Base-by-base conservation (phyloP, 2,329 filamentous ascomycete genomes). In the Fusarium sterilihyphosum region DNA sequence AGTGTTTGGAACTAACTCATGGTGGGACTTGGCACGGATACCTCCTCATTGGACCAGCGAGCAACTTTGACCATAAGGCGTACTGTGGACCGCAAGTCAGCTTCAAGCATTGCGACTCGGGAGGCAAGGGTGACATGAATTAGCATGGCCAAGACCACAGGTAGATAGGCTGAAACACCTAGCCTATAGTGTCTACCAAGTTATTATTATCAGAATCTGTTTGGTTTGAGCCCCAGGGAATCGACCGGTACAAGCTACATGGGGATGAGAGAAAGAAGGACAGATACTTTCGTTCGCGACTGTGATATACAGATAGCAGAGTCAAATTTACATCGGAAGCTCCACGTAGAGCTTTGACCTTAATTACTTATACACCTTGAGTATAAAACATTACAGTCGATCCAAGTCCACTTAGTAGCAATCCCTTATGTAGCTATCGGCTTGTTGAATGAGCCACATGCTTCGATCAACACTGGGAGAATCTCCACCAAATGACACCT, bases 401-500 rank as follows among this genome's bases (percentile, higher is more conserved):
- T 26, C 6, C 6, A 26, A 26, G 26, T 26, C 26, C 6, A 26
- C 6, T 33, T 12, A 33, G 16, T 67, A 74, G n/a, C 64, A 73
- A 13, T 84, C 78, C 41, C 80, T 79, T 12, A 86, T 86, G 24
- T 85, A 85, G 8, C 77, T 78, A 60, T 85, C 83, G 2, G 84
- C 83, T 58, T 86, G 84, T 2, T 80, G 79, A 22, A 88, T 87
- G 16, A 88, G 81, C 24, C 83, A 80, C 24, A 87, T 76, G 43
- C 85, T 86, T 62, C 87, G 84, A 40, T 86, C 79, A 1, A 88
- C 83, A 66, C 85, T 87, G 0, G 86, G 86, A 1, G 85, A 86
- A 12, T 79, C 79, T 1, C 81, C 78, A 0, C 83, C 81, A 1
- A 85, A 84, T 1, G 81, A 79, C 0, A 84, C 78, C 8, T 77